A percentile compares a stretch with the other conserved stretches of the same genome.
These are phyloP conservation scores for Hordeum marinum DNA, from an alignment of 176 grass and related monocot species.

Conservation along the genomic window DNA sequence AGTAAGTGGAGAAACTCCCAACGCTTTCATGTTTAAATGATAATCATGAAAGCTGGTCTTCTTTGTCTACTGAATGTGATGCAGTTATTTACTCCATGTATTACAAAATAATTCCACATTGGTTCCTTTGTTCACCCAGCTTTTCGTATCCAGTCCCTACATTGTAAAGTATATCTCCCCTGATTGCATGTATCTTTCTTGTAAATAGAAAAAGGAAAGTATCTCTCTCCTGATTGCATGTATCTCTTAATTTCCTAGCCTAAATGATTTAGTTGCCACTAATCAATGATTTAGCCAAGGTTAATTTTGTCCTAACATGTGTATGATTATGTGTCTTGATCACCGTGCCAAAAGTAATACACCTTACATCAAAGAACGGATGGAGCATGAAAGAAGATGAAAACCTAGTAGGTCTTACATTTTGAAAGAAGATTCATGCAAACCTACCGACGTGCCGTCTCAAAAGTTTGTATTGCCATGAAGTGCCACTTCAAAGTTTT, in stretches of 20 bases:
- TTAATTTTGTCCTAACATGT: no score
- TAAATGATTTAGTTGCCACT: no score
- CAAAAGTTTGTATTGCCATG: not conserved
- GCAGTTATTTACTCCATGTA: not conserved
- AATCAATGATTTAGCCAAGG: no score
- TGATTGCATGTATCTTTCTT: no score
- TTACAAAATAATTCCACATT: not conserved
- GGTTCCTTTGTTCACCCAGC: not conserved
- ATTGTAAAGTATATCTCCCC: no score
- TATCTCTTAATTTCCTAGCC: no score
- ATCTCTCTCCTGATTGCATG: no score
- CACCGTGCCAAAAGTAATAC: no score
- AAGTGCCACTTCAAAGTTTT: not conserved
- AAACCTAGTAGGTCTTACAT: not conserved
- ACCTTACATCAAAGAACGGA: no score
- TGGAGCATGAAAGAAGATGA: not conserved
- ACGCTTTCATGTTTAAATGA: not conserved
- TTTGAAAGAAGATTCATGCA: not conserved
- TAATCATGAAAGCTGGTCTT: not conserved
- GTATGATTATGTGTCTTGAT: no score
- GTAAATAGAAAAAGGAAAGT: no score
- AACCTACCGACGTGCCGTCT: not conserved
- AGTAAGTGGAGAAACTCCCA: slow-evolving; percentile 35
- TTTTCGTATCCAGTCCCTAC: not conserved
- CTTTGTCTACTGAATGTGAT: not conserved